These are phyloP conservation scores for Xylariales sp. DNA, from an alignment of 2,329 filamentous ascomycete genomes.

Conservation along the genomic window DNA sequence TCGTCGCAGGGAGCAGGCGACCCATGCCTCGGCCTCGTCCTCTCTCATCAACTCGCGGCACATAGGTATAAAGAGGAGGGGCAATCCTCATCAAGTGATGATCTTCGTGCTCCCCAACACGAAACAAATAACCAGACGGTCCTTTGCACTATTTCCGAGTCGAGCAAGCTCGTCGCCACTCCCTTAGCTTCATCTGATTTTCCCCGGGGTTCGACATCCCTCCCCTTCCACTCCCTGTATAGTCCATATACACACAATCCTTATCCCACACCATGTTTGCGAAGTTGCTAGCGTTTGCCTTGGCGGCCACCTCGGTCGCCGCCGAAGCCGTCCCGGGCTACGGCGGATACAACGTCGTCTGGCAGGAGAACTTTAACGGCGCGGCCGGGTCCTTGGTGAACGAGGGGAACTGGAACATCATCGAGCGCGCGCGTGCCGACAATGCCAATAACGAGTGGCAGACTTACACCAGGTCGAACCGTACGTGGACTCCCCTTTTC, in stretches of 20 bases:
- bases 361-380: slow-evolving; percentile 60
- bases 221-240: slow-evolving; percentile 19
- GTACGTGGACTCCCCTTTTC: slow-evolving; percentile 25
- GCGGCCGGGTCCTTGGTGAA: slow-evolving; percentile 53
- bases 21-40: slow-evolving; percentile 28
- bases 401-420: slow-evolving; percentile 58
- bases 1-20: slow-evolving; percentile 27
- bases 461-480: slow-evolving; percentile 57
- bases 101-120: slow-evolving; percentile 38
- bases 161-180: slow-evolving; percentile 44
- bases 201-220: slow-evolving; percentile 31
- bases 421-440: slow-evolving; percentile 54
- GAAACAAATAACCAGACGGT: slow-evolving; percentile 7
- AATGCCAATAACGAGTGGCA: slow-evolving; percentile 63
- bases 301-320: slow-evolving; percentile 37
- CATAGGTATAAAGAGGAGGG: slow-evolving; percentile 32
- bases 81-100: slow-evolving; percentile 40
- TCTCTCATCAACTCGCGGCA: slow-evolving; percentile 10
- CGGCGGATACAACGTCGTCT: slow-evolving; percentile 56
- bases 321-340: slow-evolving; percentile 52
- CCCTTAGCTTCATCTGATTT: slow-evolving; percentile 40
- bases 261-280: slow-evolving; percentile 38
- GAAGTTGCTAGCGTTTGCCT: slow-evolving; percentile 41
- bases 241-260: slow-evolving; percentile 10
- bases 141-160: slow-evolving; percentile 36